These are phyloP conservation scores for Penicillium thymicola DNA, from an alignment of 2,329 filamentous ascomycete genomes.

Conservation along the genomic window DNA sequence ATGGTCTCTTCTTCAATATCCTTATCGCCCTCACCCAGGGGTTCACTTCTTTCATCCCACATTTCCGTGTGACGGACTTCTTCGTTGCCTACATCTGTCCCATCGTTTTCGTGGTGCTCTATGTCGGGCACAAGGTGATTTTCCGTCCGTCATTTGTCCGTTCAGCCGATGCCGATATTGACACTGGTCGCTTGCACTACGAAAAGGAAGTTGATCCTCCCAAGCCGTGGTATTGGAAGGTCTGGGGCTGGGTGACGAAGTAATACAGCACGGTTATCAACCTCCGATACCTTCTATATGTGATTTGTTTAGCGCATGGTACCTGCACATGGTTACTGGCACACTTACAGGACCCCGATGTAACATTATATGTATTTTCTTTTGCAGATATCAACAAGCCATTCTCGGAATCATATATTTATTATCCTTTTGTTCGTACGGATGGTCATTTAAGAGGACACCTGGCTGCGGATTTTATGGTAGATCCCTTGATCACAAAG, in stretches of 20 bases:
- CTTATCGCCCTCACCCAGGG: conserved; percentile 65
- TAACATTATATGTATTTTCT: not conserved
- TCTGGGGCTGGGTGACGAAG: conserved; percentile 25
- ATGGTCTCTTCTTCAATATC: conserved; percentile 62
- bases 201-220: conserved; percentile 32
- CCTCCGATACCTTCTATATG: not conserved
- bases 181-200: conserved; percentile 37
- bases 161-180: conserved; percentile 42
- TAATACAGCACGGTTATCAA: not conserved
- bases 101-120: conserved; percentile 61
- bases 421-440: not conserved
- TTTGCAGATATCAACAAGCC: not conserved
- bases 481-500: not conserved
- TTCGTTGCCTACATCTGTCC: conserved; percentile 64
- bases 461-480: no score
- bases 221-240: conserved; percentile 26
- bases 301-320: not conserved
- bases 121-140: conserved; percentile 57
- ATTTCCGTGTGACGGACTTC: conserved; percentile 58
- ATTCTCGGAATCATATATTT: not conserved
- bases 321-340: not conserved
- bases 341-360: not conserved
- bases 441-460: not conserved
- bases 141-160: conserved; percentile 36
- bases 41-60: conserved; percentile 62